Percentiles rank a stretch among this genome's conserved stretches.
Conservation (phyloP, 2,329 filamentous ascomycete species). For the Mycogone perniciosa region DNA sequence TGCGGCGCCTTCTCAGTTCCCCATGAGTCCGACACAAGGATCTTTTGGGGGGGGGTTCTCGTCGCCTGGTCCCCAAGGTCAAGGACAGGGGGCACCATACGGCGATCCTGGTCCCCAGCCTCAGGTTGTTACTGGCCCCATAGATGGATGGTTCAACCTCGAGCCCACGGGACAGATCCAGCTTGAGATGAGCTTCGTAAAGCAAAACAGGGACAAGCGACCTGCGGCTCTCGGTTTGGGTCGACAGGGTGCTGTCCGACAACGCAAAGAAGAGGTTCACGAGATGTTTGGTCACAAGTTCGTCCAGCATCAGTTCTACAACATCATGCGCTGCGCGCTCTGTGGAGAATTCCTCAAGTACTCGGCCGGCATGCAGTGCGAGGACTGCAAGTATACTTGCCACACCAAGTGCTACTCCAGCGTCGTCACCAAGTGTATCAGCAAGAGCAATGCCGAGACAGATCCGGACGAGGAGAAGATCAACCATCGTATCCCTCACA, state of each 20-base stretch:
- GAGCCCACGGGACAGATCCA: constrained; percentile 92
- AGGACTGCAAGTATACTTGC: constrained; percentile 99
- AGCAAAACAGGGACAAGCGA: constrained; percentile 76
- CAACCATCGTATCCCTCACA: constrained; percentile 97
- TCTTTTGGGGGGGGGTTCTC: constrained; percentile 39
- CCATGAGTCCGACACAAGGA: constrained; percentile 44
- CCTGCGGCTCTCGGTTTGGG: constrained; percentile 85
- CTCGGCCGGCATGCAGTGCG: constrained; percentile 97
- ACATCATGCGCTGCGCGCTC: constrained; percentile 98
- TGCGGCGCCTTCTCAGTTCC: constrained; percentile 49
- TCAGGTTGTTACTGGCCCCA: constrained; percentile 52
- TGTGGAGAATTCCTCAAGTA: constrained; percentile 99
- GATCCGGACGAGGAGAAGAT: constrained; percentile 99
- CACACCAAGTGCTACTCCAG: constrained; percentile 95
- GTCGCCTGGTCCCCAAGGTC: constrained; percentile 34
- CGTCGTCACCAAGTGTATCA: constrained; percentile 99
- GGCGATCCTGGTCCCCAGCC: constrained; percentile 37
- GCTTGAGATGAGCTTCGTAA: constrained; percentile 84
- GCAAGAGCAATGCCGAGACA: constrained; percentile 96
- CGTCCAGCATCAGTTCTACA: constrained; percentile 97
- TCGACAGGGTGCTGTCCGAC: constrained; percentile 90
- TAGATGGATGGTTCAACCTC: constrained; percentile 95
- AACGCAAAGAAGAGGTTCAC: constrained; percentile 96
- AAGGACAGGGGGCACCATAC: constrained; percentile 24
- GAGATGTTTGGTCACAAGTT: constrained; percentile 99